Evolutionary conservation across 2,329 filamentous ascomycete genomes (phyloP).

Genomic region (Fusarium albidum): DNA sequence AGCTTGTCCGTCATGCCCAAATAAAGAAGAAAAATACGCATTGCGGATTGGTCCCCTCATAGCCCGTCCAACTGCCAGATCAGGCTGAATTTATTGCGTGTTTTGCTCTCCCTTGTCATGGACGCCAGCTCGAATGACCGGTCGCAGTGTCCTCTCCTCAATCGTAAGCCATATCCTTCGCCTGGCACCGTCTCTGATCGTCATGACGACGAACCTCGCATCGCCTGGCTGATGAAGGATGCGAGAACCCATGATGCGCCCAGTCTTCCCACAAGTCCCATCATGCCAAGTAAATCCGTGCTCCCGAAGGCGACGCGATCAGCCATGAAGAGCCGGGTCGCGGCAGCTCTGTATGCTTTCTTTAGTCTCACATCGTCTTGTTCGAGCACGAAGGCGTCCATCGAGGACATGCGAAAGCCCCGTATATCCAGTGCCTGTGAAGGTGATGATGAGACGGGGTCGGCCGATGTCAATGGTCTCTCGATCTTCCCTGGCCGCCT

Average conservation of each 20-base stretch:
- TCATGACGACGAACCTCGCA: constrained; percentile 20
- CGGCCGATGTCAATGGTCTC: constrained; percentile 51
- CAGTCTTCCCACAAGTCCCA: constrained; percentile 45
- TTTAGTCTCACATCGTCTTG: constrained; percentile 40
- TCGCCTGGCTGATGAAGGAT: constrained; percentile 15
- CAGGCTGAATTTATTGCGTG: constrained; percentile 21
- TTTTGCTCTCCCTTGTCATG: neutral
- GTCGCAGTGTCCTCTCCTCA: neutral
- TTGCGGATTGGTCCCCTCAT: constrained; percentile 22
- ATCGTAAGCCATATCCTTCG: neutral
- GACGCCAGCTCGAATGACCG: neutral
- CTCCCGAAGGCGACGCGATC: constrained; percentile 51
- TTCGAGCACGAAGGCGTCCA: constrained; percentile 59
- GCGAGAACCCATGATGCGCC: constrained; percentile 45
- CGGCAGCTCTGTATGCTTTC: constrained; percentile 47
- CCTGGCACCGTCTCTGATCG: neutral
- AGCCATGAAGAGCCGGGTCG: constrained; percentile 55
- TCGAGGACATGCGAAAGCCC: constrained; percentile 57
- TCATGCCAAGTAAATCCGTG: constrained; percentile 38
- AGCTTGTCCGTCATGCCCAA: neutral
- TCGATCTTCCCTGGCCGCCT: constrained; percentile 51
- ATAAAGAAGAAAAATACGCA: neutral
- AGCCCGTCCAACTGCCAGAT: constrained; percentile 8
- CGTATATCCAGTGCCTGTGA: constrained; percentile 50
- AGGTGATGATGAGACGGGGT: constrained; percentile 14